Conservation (phyloP, 768 basidiomycete genomes). For the Mycena metata region DNA sequence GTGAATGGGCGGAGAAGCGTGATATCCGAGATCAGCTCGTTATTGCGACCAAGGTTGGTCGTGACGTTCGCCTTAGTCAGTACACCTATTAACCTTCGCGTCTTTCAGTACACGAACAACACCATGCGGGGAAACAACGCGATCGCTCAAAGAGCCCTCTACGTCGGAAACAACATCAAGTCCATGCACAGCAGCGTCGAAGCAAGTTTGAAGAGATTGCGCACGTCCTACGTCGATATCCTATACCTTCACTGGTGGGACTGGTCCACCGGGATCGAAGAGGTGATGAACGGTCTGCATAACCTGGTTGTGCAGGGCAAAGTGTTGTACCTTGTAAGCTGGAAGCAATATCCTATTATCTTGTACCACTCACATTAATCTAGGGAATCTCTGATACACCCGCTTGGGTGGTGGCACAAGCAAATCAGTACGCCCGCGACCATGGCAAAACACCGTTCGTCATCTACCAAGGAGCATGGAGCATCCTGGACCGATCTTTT, state of each 20-base stretch:
- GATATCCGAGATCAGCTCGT: slow-evolving; percentile 60
- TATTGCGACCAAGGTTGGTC: slow-evolving; percentile 56
- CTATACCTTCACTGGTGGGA: slow-evolving; percentile 67
- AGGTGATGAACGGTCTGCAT: slow-evolving; percentile 69
- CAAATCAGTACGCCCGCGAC: slow-evolving; percentile 21
- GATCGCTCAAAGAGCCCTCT: slow-evolving; percentile 46
- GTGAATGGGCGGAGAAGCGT: slow-evolving; percentile 62
- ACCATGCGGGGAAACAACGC: slow-evolving; percentile 40
- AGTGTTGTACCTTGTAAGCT: slow-evolving; percentile 58
- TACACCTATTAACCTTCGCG: background rate
- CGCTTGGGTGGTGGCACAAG: slow-evolving; percentile 25
- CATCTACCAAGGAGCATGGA: slow-evolving; percentile 22
- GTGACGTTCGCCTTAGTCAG: background rate
- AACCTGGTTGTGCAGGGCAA: slow-evolving; percentile 64
- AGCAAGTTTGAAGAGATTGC: slow-evolving; percentile 61
- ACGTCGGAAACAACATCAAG: slow-evolving; percentile 59
- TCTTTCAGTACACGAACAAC: slow-evolving; percentile 39
- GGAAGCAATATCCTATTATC: slow-evolving; percentile 3
- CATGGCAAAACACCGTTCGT: slow-evolving; percentile 22
- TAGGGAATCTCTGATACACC: slow-evolving; percentile 24
- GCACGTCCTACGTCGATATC: slow-evolving; percentile 62
- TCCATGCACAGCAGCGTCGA: slow-evolving; percentile 54
- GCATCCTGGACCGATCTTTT: slow-evolving; percentile 24
- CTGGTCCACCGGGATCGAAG: slow-evolving; percentile 64
- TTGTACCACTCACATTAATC: background rate